Base-by-base conservation (phyloP, 2,329 filamentous ascomycete species). In the Scolecobasidium constrictum region DNA sequence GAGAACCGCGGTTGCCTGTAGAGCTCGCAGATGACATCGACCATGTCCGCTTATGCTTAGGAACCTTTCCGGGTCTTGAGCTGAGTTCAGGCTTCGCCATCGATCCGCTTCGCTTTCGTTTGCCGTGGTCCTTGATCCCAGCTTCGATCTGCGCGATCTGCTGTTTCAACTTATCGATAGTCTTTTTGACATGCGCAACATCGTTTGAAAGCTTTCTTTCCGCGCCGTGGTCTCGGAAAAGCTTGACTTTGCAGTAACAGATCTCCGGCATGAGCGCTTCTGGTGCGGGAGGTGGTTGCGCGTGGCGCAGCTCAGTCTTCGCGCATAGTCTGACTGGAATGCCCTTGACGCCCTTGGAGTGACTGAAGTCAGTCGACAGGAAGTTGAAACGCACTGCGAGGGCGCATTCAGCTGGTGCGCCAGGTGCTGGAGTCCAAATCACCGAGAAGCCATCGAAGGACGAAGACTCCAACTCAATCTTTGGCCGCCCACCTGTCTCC, bases 301-400 rank as follows among this genome's bases (percentile, higher is more conserved):
- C 23, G 6, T 12, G 23, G 11, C 18, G n/a, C 9, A 80, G 63
- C 49, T 83, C 82, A 0, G 92, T 96, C 63, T 96, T 96, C 12
- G 88, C 80, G 60, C 90, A 96, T 1, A 96, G 73, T 43, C 92
- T 73, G 4, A 98, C 88, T 0, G 92, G 90, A 50, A 96, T 95
- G 26, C 92, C 92, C 63, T 96, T 98, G 38, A 98, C 92, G 36
- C 92, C 92, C 58, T 98, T 98, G 7, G 92, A 96, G 57, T 96
- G 92, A 60, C 90, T 96, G 59, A 96, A 98, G 58, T 98, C 92
- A 6, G 92, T 98, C 1, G 92, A 98, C 1, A 98, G 71, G 57
- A 98, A 98, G 65, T 98, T 98, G 71, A 96, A 98, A 36, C 92
- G 84, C 11, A 96, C 86, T 6, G 87, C 83, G 44, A 98, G 78